phyloP scores from a whole-genome alignment of 768 basidiomycete genomes.

The Coprinopsis cinerea region DNA sequence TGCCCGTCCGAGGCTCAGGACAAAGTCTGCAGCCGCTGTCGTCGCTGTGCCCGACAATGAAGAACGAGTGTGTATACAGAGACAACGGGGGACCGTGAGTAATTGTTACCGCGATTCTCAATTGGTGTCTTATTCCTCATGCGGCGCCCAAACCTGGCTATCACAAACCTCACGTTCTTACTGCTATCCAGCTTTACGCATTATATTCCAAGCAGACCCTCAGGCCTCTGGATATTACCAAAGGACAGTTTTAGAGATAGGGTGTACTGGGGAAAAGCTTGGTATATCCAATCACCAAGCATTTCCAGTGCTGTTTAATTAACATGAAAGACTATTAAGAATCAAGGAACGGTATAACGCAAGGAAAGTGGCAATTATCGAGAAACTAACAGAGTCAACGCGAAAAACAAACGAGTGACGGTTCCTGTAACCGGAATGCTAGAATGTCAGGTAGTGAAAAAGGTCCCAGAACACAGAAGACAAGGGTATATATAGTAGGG shows the following conservation, averaged over 20 bases:
- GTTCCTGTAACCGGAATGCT: slow-evolving; percentile 12
- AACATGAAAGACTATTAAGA: slow-evolving; percentile 4
- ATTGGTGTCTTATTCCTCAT: background rate
- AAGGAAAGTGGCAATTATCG: background rate
- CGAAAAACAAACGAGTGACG: background rate
- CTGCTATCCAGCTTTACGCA: too few species aligned
- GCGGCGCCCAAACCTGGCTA: too few species aligned
- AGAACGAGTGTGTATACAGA: background rate
- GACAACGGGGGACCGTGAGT: slow-evolving; percentile 8
- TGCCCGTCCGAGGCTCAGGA: background rate
- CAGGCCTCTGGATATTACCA: too few species aligned
- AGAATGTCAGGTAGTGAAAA: too few species aligned
- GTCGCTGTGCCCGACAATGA: slow-evolving; percentile 1
- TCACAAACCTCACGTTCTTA: too few species aligned
- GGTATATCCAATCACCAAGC: background rate
- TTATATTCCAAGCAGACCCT: too few species aligned
- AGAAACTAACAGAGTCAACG: background rate
- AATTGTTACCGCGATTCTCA: background rate
- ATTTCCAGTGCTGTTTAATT: background rate
- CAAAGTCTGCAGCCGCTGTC: too few species aligned
- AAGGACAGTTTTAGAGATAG: too few species aligned
- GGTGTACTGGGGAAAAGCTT: too few species aligned
- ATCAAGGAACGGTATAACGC: slow-evolving; percentile 12
- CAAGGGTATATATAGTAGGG: slow-evolving; percentile 20
- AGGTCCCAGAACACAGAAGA: too few species aligned